phyloP scores from a whole-genome alignment of 176 grass and related monocot species.

The Carex kokanica region DNA sequence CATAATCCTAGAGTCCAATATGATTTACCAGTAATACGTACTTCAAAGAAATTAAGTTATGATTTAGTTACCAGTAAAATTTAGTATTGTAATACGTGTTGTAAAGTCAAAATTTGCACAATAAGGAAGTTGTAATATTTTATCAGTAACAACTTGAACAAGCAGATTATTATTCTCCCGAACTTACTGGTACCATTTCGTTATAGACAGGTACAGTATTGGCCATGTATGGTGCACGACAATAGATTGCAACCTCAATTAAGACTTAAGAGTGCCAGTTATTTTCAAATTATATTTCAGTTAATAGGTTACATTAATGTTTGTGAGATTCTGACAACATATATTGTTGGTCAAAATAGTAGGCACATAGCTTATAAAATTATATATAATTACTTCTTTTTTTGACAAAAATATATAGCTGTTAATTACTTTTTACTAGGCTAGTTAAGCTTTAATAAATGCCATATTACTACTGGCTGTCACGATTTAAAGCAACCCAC shows the following conservation, averaged over 20 bases:
- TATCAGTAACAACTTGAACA: background rate
- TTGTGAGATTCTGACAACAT: background rate
- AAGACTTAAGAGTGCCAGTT: background rate
- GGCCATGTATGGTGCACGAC: background rate
- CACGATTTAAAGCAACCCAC: background rate
- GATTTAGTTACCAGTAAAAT: background rate
- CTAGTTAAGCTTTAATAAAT: background rate
- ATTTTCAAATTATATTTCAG: background rate
- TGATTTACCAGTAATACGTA: background rate
- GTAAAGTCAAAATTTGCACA: background rate
- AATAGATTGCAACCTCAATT: background rate
- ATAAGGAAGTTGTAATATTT: background rate
- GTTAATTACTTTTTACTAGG: background rate
- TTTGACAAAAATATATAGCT: background rate
- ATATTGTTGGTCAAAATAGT: constrained; percentile 1
- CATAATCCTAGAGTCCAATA: background rate
- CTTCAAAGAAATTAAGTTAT: too few relatives aligned
- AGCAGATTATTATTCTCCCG: background rate
- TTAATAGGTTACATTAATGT: background rate
- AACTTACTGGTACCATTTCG: background rate
- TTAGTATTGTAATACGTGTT: background rate
- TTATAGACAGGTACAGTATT: background rate
- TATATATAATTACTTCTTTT: background rate
- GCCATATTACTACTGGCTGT: background rate
- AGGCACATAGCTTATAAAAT: background rate